Percentiles rank a stretch among this genome's conserved stretches.
phyloP scores from a whole-genome alignment of 2,329 filamentous ascomycete species.

The Fusarium avenaceum region DNA sequence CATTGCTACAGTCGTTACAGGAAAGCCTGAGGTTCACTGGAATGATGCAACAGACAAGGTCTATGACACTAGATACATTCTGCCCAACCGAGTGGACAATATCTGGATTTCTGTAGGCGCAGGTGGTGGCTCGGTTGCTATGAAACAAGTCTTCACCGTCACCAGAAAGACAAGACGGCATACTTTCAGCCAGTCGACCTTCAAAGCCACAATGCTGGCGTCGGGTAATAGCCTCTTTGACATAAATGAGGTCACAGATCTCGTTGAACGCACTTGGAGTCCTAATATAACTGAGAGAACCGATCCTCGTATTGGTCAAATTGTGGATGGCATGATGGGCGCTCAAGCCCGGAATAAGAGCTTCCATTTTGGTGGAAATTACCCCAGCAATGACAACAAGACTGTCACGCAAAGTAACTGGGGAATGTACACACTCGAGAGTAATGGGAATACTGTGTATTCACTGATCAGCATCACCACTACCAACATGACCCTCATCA shows the following conservation, averaged over 20 bases:
- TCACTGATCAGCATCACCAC: conserved; percentile 18
- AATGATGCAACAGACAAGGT: conserved; percentile 3
- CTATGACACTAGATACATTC: conserved; percentile 21
- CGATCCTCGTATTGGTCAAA: conserved; percentile 1
- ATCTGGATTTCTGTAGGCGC: conserved; percentile 33
- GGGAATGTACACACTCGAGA: not conserved
- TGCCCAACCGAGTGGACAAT: conserved; percentile 29
- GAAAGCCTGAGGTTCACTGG: conserved; percentile 37
- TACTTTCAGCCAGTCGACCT: conserved; percentile 16
- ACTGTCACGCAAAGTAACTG: conserved; percentile 21
- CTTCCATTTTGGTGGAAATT: conserved; percentile 21
- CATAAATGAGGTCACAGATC: conserved; percentile 8
- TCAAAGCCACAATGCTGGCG: conserved; percentile 32
- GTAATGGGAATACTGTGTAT: not conserved
- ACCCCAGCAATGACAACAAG: conserved; percentile 3
- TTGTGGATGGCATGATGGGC: conserved; percentile 22
- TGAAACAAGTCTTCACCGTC: conserved; percentile 39
- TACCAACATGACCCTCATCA: conserved; percentile 37
- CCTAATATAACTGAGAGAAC: conserved; percentile 15
- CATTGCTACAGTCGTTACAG: not conserved
- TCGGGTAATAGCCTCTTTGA: not conserved
- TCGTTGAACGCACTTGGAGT: conserved; percentile 25
- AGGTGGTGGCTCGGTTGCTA: conserved; percentile 29
- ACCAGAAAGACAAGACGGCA: conserved; percentile 26
- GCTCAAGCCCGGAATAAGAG: conserved; percentile 22